Evolutionary conservation across 2,329 filamentous ascomycete genomes (phyloP), one percentile per base, ranked within the genome.

Genomic region (Berkeleyomyces rouxiae): DNA sequence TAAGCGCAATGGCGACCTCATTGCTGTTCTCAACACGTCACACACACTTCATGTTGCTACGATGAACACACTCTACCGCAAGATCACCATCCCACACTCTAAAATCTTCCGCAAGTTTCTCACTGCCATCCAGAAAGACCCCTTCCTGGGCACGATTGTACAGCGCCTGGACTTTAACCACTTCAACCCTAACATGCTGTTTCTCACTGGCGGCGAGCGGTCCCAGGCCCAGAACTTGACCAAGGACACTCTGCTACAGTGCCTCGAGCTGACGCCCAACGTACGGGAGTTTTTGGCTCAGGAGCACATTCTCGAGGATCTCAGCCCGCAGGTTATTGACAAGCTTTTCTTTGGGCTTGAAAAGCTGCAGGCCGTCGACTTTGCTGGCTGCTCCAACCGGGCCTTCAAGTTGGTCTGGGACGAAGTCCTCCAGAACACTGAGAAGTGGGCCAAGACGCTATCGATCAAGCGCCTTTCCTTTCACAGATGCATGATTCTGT

Each of bases 61-160:
- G 3, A 76, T 91, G 42, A 81, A 82, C 67, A 87, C 87, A 5
- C 79, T 93, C 58, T 92, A 92, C 75, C 81, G 82, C 67, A 83
- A 88, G 71, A 87, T 92, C 71, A 90, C 87, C 51, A 86, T 92
- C 67, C 88, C 88, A 4, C 88, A 91, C 76, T 92, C 88, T 36
- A 78, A 84, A 65, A 89, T 90, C 71, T 93, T 91, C 74, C 84
- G 84, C 70, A 92, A 92, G 73, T 89, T 90, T 68, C 79, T 90
- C 58, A 77, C 78, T 64, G 87, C 88, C 69, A 77, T 92, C 67
- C 76, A 77, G 55, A 75, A 80, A 64, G 84, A 90, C 70, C 81
- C 83, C 1, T 77, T 83, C 7, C 77, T 91, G 61, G 88, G 88
- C 55, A 85, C 83, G 47, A 83, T 91, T 68, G 87, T 92, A 53